Conservation (phyloP, 106 monocot genomes). For the Platanthera zijinensis region DNA sequence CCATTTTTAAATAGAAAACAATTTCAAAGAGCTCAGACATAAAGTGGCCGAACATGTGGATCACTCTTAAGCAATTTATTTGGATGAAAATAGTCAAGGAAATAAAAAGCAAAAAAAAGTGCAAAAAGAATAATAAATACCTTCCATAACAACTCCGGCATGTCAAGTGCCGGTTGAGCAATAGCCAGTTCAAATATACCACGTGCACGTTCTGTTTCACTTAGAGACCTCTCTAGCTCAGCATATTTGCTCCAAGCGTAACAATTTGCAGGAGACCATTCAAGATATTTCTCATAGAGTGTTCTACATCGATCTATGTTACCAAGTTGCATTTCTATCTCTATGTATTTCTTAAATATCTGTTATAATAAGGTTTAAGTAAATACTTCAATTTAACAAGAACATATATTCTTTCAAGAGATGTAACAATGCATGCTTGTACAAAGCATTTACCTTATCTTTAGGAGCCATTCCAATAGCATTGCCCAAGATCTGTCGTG, state of each 20-base stretch:
- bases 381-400: background rate
- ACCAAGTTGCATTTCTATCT: conserved; percentile 80
- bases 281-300: conserved; percentile 89
- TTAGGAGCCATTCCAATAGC: conserved; percentile 95
- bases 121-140: conserved; percentile 21
- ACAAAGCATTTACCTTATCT: conserved; percentile 51
- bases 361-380: conserved; percentile 7
- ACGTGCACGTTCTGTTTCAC: conserved; percentile 81
- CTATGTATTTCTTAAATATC: conserved; percentile 95
- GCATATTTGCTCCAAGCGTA: conserved; percentile 99
- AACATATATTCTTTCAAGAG: background rate
- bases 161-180: conserved; percentile 81
- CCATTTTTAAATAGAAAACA: too few relatives aligned
- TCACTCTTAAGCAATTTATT: background rate
- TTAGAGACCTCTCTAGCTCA: conserved; percentile 68
- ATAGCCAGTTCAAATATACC: conserved; percentile 85
- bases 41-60: too few relatives aligned
- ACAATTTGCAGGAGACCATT: conserved; percentile 85
- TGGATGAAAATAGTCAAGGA: background rate
- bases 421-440: background rate
- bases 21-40: too few relatives aligned
- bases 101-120: background rate
- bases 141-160: conserved; percentile 97
- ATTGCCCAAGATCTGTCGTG: conserved; percentile 74
- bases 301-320: conserved; percentile 69